phyloP scores from a whole-genome alignment of 2,329 filamentous ascomycete species.

The Cordyceps militaris region DNA sequence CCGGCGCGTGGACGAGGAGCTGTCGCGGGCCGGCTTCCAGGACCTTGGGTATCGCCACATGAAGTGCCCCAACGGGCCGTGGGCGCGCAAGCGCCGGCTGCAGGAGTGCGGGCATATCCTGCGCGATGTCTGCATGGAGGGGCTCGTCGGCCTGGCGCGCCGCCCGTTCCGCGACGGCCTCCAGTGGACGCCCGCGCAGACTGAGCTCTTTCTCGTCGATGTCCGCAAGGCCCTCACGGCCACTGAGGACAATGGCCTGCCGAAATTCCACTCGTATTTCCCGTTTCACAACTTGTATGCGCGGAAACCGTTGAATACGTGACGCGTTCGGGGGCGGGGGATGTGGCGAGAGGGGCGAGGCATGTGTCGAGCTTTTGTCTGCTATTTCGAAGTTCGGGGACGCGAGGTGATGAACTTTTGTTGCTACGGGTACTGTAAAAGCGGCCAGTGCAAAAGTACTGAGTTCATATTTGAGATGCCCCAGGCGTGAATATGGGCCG shows the following conservation, averaged over 20 bases:
- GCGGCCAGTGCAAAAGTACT: not conserved
- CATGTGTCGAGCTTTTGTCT: not conserved
- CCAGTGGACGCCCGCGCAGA: constrained; percentile 33
- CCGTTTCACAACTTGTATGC: constrained; percentile 33
- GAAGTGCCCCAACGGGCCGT: constrained; percentile 43
- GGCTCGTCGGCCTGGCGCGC: constrained; percentile 32
- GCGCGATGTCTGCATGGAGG: constrained; percentile 35
- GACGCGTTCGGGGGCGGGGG: not conserved
- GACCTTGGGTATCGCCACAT: constrained; percentile 33
- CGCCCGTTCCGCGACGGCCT: constrained; percentile 33
- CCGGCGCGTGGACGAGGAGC: constrained; percentile 26
- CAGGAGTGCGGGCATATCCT: constrained; percentile 40
- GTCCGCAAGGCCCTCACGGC: constrained; percentile 34
- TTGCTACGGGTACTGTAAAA: not conserved
- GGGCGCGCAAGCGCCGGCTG: constrained; percentile 37
- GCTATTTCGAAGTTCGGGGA: not conserved
- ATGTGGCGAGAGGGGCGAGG: not conserved
- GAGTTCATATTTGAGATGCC: not conserved
- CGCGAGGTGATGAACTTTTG: not conserved
- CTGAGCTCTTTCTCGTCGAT: constrained; percentile 37
- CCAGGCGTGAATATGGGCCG: not conserved
- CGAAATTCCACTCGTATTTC: constrained; percentile 32
- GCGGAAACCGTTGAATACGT: constrained; percentile 27
- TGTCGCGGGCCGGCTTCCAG: constrained; percentile 36
- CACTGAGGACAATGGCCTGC: constrained; percentile 25